A percentile compares a stretch with the other conserved stretches of the same genome.
phyloP scores from a whole-genome alignment of 2,329 filamentous ascomycete genomes.

The Botryotinia convoluta region DNA sequence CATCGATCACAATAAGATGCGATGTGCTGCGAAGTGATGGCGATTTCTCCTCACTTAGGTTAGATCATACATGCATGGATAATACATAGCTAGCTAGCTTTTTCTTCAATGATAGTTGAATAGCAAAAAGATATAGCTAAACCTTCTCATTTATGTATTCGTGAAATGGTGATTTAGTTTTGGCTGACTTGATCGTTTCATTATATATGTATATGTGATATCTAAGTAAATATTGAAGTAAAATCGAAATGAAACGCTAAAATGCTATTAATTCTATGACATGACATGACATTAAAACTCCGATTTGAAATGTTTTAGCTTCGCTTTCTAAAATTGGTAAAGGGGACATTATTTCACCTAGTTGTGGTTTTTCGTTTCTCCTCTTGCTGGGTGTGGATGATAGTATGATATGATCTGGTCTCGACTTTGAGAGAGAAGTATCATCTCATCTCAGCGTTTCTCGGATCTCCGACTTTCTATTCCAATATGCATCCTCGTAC shows the following conservation, averaged over 20 bases:
- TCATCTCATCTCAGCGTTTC: not conserved
- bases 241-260: not conserved
- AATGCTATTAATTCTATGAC: not conserved
- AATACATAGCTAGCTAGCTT: not conserved
- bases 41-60: not conserved
- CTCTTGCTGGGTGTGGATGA: not conserved
- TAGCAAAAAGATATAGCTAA: not conserved
- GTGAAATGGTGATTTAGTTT: not conserved
- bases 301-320: not conserved
- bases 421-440: not conserved
- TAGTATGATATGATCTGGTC: not conserved
- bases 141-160: not conserved
- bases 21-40: not conserved
- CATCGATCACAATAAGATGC: not conserved
- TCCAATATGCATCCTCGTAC: not conserved
- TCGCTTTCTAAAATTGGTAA: not conserved
- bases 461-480: not conserved
- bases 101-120: not conserved
- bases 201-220: not conserved
- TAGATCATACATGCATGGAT: not conserved
- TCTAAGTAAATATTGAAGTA: not conserved
- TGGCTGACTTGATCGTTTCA: not conserved
- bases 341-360: not conserved
- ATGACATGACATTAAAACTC: not conserved
- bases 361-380: not conserved